Evolutionary conservation across 1,284 basidiomycete species (phyloP), one percentile per base, ranked within the genome.

Genomic region (Blastosporella zonata): DNA sequence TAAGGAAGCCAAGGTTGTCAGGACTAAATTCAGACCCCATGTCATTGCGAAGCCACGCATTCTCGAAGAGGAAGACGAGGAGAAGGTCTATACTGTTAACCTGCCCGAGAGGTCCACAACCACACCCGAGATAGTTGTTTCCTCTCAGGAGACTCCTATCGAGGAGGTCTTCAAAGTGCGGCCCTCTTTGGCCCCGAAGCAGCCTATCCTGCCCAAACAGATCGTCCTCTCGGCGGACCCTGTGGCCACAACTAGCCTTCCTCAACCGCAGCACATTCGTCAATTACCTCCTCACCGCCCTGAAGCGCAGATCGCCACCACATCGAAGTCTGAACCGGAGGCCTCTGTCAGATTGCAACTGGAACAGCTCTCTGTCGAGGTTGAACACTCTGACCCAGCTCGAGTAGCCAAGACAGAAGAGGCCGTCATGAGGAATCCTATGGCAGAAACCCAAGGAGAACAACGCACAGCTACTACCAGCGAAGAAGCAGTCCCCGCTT

Each of bases 141-240:
- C 69, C 2, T 59, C 60, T 5, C 68, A 68, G 34, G 76, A 76
- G 50, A 57, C 69, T 13, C 67, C 69, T 12, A 62, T 79, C 33
- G 75, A 82, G 48, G 79, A 82, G 33, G 71, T 76, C 22, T 79
- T 81, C 55, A 77, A 71, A n/a, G 81, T 81, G 22, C 63, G 76
- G 47, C 77, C 78, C 2, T 68, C 72, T 38, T 62, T 72, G 46
- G 69, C 63, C 22, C 46, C 64, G 49, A 50, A 58, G 47, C 51
- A 63, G 50, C 59, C 61, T 2, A 64, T 66, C 39, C 65, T 67
- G 49, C 64, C 67, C 5, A 64, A 69, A 22, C 57, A 61, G 38
- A 48, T 60, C 31, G 54, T 61, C 4, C 39, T 57, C 34, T 44
- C 45, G 12, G 39, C 10, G 22, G 37, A 56, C 41, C 40, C 55